Evolutionary conservation across 345 rosid genomes (phyloP).

Genomic region (Salix caprea): DNA sequence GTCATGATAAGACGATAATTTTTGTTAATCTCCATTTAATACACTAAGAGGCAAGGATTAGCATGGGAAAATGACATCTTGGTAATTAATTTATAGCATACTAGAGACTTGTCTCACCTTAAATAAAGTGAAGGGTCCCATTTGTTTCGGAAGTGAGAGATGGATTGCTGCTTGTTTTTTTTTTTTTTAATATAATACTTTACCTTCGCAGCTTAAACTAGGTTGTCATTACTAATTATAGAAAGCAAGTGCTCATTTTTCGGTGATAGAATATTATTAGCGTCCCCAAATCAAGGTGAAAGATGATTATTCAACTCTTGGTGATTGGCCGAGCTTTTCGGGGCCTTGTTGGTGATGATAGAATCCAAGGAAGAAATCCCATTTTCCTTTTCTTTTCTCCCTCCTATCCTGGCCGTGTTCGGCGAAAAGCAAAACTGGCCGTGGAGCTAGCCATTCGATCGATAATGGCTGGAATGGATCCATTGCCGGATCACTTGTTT

Average conservation of each 20-base stretch:
- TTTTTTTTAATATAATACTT: not conserved
- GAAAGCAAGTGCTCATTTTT: constrained; percentile 1
- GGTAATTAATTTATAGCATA: not conserved
- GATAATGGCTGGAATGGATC: constrained; percentile 2
- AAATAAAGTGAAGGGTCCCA: constrained; percentile 15
- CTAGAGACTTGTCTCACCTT: not conserved
- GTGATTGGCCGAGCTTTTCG: not conserved
- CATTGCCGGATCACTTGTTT: not conserved
- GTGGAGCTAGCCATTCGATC: not conserved
- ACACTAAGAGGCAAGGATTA: not conserved
- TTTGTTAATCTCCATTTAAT: not conserved
- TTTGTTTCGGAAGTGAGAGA: constrained; percentile 19
- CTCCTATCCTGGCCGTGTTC: constrained; percentile 6
- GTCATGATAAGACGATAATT: constrained; percentile 30
- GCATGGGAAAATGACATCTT: not conserved
- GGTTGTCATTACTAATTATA: constrained; percentile 10
- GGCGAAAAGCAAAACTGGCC: constrained; percentile 19
- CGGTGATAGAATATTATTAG: not conserved
- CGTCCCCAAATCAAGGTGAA: not conserved
- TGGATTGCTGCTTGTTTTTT: not conserved
- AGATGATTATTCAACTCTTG: not conserved
- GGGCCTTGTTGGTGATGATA: constrained; percentile 2
- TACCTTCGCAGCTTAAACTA: not conserved
- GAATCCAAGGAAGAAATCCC: constrained; percentile 33
- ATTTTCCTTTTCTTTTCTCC: constrained; percentile 7